phyloP scores from a whole-genome alignment of 176 grass and related monocot species.

The Raddia distichophylla region DNA sequence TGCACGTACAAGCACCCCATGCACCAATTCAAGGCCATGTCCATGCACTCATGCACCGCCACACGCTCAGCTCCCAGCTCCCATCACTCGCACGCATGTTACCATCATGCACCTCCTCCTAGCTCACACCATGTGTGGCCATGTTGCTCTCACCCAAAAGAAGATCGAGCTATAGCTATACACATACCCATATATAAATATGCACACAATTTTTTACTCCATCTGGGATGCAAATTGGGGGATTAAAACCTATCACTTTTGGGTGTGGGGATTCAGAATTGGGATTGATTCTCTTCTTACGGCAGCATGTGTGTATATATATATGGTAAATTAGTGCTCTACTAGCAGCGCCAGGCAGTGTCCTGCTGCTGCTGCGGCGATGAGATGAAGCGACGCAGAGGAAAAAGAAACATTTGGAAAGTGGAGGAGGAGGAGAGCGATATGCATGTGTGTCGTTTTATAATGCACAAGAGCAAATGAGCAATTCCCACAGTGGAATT shows the following conservation, averaged over 20 bases:
- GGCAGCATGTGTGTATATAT: slow-evolving; percentile 5
- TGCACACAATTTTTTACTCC: neutral
- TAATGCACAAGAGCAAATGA: slow-evolving; percentile 14
- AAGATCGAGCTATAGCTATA: neutral
- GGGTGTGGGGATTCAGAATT: neutral
- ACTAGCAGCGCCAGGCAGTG: neutral
- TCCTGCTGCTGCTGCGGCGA: neutral
- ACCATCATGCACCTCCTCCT: slow-evolving; percentile 16
- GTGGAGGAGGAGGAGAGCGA: slow-evolving; percentile 56
- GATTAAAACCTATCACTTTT: slow-evolving; percentile 1
- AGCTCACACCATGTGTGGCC: neutral
- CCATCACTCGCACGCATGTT: slow-evolving; percentile 12
- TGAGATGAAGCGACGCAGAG: slow-evolving; percentile 26
- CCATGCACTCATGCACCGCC: neutral
- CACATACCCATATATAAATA: neutral
- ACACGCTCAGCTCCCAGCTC: neutral
- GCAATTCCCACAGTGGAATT: slow-evolving; percentile 27
- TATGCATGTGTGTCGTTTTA: slow-evolving; percentile 53
- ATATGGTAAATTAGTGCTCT: neutral
- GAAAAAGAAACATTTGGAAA: neutral
- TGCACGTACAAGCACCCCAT: slow-evolving; percentile 37
- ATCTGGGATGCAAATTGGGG: neutral
- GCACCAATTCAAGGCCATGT: neutral
- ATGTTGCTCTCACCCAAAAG: slow-evolving; percentile 34
- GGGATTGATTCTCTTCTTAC: slow-evolving; percentile 34